These are phyloP conservation scores for Vitis amurensis DNA, from an alignment of 164 flowering plant genomes.

Conservation along the genomic window DNA sequence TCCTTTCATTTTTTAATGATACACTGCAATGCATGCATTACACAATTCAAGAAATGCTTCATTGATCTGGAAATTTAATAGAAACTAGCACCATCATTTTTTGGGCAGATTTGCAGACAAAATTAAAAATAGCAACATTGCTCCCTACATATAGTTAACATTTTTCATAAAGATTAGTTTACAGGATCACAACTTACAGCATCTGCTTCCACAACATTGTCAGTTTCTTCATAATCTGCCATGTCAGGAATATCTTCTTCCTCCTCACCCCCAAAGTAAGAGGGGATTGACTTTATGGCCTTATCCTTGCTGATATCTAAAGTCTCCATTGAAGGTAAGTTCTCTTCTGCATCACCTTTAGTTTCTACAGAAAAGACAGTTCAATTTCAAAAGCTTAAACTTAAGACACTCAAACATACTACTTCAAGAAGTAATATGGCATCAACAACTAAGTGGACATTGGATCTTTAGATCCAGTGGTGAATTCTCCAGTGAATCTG, in stretches of 20 bases:
- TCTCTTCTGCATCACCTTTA: conserved; percentile 65
- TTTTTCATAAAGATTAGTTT: neutral
- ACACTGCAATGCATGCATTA: too few species aligned
- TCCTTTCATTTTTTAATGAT: too few species aligned
- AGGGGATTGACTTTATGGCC: conserved; percentile 60
- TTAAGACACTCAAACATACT: neutral
- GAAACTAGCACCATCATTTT: too few species aligned
- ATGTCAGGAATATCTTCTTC: conserved; percentile 97
- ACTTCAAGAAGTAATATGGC: neutral
- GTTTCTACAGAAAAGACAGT: conserved; percentile 34
- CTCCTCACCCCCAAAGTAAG: conserved; percentile 86
- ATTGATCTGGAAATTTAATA: too few species aligned
- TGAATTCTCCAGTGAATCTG: too few species aligned
- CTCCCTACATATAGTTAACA: too few species aligned
- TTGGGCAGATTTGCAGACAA: too few species aligned
- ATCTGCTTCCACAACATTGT: conserved; percentile 73
- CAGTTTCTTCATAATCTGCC: conserved; percentile 76
- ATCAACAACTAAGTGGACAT: too few species aligned
- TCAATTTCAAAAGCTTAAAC: conserved; percentile 7
- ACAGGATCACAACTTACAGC: conserved; percentile 49
- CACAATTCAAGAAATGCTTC: too few species aligned
- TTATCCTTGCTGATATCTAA: conserved; percentile 56
- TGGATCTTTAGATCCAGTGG: too few species aligned
- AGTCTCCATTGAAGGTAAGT: conserved; percentile 85
- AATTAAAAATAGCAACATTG: too few species aligned